Percentiles rank a stretch among this genome's conserved stretches.
phyloP scores from a whole-genome alignment of 2,329 filamentous ascomycete genomes.

The Arachnopeziza araneosa region DNA sequence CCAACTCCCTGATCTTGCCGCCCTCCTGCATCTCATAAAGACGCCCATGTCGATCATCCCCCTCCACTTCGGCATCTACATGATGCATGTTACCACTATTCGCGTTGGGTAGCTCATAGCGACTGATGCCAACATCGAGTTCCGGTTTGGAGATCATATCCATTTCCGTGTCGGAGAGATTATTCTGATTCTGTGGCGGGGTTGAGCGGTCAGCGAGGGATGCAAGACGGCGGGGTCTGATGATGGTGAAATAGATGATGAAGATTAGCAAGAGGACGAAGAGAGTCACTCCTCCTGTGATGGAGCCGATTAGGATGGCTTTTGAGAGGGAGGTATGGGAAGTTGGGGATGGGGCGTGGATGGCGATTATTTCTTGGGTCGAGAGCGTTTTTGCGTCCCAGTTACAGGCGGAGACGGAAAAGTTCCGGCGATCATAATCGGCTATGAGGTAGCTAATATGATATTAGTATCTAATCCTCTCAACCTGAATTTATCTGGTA shows the following conservation, averaged over 20 bases:
- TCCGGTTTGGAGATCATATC: neutral
- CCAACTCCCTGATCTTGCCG: neutral
- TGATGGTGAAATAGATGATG: neutral
- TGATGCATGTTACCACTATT: neutral
- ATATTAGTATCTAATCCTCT: neutral
- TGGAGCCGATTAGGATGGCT: neutral
- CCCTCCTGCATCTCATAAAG: neutral
- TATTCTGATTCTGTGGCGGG: neutral
- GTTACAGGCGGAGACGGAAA: conserved; percentile 33
- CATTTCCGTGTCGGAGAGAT: neutral
- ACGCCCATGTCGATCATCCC: neutral
- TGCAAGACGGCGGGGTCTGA: neutral
- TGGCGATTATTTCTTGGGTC: conserved; percentile 14
- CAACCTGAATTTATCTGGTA: too few relatives aligned
- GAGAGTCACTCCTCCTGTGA: neutral
- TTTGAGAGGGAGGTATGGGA: neutral
- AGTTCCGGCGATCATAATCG: conserved; percentile 37
- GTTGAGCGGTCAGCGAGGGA: too few relatives aligned
- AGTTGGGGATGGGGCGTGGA: conserved; percentile 6
- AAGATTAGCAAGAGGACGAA: neutral
- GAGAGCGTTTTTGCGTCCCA: conserved; percentile 15
- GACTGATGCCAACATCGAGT: neutral
- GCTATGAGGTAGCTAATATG: conserved; percentile 24
- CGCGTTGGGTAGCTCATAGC: neutral
- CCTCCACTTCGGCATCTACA: neutral